Evolutionary conservation across 345 rosid genomes (phyloP).

Genomic region (Geranium rotundifolium): DNA sequence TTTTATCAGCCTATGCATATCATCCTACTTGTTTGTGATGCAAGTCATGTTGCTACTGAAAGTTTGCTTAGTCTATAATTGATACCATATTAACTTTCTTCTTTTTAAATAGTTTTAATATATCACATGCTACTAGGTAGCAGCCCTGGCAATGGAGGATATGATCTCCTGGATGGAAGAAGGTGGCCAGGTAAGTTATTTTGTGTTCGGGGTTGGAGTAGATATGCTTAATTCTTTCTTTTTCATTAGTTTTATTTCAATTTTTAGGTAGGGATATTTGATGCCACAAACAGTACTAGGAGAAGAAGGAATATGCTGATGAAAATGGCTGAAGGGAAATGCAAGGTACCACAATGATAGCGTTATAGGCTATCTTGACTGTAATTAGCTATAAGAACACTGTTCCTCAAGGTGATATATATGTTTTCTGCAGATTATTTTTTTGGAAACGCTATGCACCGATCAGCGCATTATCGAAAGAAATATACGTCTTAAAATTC

Average conservation of each 20-base stretch:
- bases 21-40: not conserved
- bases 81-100: constrained; percentile 27
- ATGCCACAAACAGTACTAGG: constrained; percentile 90
- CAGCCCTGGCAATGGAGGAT: constrained; percentile 99
- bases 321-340: constrained; percentile 99
- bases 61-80: not conserved
- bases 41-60: not conserved
- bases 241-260: constrained; percentile 15
- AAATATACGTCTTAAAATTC: constrained; percentile 95
- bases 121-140: constrained; percentile 89
- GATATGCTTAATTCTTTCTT: constrained; percentile 9
- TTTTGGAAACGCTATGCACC: constrained; percentile 94
- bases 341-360: constrained; percentile 57
- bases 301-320: constrained; percentile 87
- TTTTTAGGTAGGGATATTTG: constrained; percentile 93
- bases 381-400: not conserved
- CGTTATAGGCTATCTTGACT: not conserved
- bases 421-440: constrained; percentile 53
- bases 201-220: constrained; percentile 1
- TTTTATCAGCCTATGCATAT: no score
- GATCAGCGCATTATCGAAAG: constrained; percentile 89
- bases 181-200: constrained; percentile 85
- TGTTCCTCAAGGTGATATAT: not conserved
- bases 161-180: constrained; percentile 99
- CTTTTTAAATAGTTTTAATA: constrained; percentile 68